phyloP scores from a whole-genome alignment of 2,329 filamentous ascomycete genomes.

The Emericellopsis atlantica region DNA sequence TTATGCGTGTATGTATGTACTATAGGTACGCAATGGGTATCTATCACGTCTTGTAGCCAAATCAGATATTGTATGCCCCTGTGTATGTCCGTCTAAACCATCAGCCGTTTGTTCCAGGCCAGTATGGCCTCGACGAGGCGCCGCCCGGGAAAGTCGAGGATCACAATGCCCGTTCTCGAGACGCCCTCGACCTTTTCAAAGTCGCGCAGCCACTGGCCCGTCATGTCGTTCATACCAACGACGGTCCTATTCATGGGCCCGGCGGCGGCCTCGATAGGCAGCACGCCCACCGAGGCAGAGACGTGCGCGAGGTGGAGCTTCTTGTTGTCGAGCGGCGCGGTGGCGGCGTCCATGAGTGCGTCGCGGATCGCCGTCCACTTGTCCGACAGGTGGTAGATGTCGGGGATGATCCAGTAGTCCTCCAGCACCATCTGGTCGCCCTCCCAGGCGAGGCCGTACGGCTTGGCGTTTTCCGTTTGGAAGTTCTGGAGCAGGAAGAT shows the following conservation, averaged over 20 bases:
- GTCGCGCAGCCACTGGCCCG: conserved; percentile 27
- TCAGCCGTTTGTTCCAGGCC: conserved; percentile 19
- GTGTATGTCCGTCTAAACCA: not conserved
- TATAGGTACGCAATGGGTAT: not conserved
- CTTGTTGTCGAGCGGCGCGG: conserved; percentile 17
- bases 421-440: conserved; percentile 30
- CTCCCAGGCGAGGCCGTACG: conserved; percentile 32
- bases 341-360: conserved; percentile 24
- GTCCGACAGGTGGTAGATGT: conserved; percentile 26
- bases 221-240: conserved; percentile 36
- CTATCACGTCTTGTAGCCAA: not conserved
- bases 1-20: not conserved
- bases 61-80: no score
- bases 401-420: conserved; percentile 31
- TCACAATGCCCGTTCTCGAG: conserved; percentile 28
- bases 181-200: conserved; percentile 11
- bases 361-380: conserved; percentile 32
- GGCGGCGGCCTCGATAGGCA: conserved; percentile 36
- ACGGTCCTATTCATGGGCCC: conserved; percentile 27
- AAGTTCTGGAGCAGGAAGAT: conserved; percentile 37
- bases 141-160: conserved; percentile 34
- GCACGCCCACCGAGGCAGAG: conserved; percentile 32
- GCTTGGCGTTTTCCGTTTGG: conserved; percentile 9
- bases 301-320: conserved; percentile 31
- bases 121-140: conserved; percentile 27